Percentiles rank a stretch among this genome's conserved stretches.
These are phyloP conservation scores for Allium fistulosum DNA, from an alignment of 106 monocot genomes.

Conservation along the genomic window DNA sequence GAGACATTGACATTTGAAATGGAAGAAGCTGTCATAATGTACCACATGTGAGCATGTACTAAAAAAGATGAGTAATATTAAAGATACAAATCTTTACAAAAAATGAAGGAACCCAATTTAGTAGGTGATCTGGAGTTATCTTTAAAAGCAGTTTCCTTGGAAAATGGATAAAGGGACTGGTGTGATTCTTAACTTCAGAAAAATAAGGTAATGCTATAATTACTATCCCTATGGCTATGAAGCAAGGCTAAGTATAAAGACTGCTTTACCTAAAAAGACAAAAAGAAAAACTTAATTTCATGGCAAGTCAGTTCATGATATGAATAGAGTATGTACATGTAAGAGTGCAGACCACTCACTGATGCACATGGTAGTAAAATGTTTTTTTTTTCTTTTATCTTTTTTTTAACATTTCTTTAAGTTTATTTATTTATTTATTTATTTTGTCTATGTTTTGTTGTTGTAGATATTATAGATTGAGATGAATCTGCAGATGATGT, in stretches of 20 bases:
- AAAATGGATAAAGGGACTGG: constrained; percentile 9
- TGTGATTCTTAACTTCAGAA: not conserved
- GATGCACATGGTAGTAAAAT: not conserved
- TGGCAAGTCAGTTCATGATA: not conserved
- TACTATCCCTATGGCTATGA: not conserved
- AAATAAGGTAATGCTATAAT: not conserved
- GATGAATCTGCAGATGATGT: not conserved
- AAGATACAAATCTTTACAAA: constrained; percentile 6
- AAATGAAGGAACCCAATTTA: constrained; percentile 5
- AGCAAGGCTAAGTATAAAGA: not conserved
- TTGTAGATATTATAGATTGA: too few species aligned
- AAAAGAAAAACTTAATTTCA: too few species aligned
- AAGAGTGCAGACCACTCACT: not conserved
- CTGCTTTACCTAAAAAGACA: too few species aligned
- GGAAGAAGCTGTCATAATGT: not conserved
- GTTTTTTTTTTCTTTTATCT: not conserved
- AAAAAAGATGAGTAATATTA: constrained; percentile 1
- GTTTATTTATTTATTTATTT: not conserved
- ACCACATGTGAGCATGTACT: constrained; percentile 8
- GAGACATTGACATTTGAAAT: not conserved
- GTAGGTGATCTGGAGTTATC: constrained; percentile 13
- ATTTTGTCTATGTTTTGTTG: too few species aligned
- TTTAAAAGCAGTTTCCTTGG: not conserved
- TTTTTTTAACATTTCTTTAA: not conserved
- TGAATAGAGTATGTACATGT: not conserved